A percentile compares a stretch with the other conserved stretches of the same genome.
Evolutionary conservation across 1,139 yeast species (phyloP).

Genomic region (Taphrina confusa): DNA sequence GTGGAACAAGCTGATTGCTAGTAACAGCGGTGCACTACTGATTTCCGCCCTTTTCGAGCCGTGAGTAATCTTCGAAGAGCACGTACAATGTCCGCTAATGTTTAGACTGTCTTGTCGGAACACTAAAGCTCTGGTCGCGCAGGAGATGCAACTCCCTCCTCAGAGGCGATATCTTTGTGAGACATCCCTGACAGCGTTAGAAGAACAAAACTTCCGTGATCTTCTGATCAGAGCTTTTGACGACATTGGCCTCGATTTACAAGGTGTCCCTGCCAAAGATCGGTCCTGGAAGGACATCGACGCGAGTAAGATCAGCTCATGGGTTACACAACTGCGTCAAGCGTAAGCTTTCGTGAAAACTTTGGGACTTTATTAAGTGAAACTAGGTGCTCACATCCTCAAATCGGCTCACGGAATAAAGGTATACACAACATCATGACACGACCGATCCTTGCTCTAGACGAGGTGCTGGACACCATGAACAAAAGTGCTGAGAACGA

Average conservation of each 20-base stretch:
- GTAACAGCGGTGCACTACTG: constrained; percentile 27
- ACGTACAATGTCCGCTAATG: too few relatives aligned
- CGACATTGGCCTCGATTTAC: constrained; percentile 60
- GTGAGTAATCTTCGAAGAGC: constrained; percentile 39
- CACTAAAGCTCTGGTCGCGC: constrained; percentile 76
- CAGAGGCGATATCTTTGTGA: constrained; percentile 70
- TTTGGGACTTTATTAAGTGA: neutral
- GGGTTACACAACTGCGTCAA: constrained; percentile 71
- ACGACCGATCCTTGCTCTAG: constrained; percentile 53
- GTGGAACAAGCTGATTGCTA: constrained; percentile 45
- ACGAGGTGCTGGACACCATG: constrained; percentile 67
- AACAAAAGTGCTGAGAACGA: constrained; percentile 56
- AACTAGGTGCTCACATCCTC: constrained; percentile 66
- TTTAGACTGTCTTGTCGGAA: constrained; percentile 64
- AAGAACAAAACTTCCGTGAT: constrained; percentile 75
- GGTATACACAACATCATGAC: constrained; percentile 43
- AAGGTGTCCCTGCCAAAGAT: constrained; percentile 54
- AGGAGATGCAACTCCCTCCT: constrained; percentile 73
- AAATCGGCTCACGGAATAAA: constrained; percentile 56
- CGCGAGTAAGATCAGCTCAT: constrained; percentile 46
- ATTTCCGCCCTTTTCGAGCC: constrained; percentile 29
- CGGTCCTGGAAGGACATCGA: constrained; percentile 37
- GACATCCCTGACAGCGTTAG: constrained; percentile 75
- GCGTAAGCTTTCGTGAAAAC: constrained; percentile 48
- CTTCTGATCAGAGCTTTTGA: constrained; percentile 62